Percentiles rank a stretch among this genome's conserved stretches.
These are phyloP conservation scores for Cordyceps fumosorosea DNA, from an alignment of 2,329 filamentous ascomycete genomes.

Conservation along the genomic window DNA sequence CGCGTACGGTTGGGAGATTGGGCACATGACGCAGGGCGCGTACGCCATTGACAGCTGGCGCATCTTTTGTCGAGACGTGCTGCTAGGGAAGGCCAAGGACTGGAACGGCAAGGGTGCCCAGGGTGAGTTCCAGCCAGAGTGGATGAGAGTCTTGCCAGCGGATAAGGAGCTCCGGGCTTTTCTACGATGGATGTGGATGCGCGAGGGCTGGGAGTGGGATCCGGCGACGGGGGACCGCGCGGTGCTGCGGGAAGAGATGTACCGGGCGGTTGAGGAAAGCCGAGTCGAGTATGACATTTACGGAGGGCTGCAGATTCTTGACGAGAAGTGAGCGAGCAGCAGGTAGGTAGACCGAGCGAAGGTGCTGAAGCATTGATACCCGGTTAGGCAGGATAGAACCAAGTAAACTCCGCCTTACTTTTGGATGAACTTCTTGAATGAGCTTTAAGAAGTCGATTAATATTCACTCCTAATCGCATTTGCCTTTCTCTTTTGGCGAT, in stretches of 20 bases:
- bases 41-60: constrained; percentile 89
- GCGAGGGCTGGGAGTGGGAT: constrained; percentile 79
- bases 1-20: constrained; percentile 69
- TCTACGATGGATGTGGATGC: constrained; percentile 86
- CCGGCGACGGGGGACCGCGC: constrained; percentile 58
- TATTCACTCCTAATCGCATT: too few species aligned
- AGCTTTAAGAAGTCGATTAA: too few species aligned
- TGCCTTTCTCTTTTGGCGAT: too few species aligned
- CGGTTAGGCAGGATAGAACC: too few species aligned
- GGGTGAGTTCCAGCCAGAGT: constrained; percentile 69
- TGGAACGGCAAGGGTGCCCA: constrained; percentile 55
- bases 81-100: constrained; percentile 59
- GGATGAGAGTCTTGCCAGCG: constrained; percentile 75
- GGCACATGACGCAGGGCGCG: constrained; percentile 71
- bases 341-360: background rate
- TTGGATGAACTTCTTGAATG: too few species aligned
- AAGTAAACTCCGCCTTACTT: too few species aligned
- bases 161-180: constrained; percentile 90
- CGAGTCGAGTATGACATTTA: constrained; percentile 49
- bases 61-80: constrained; percentile 80
- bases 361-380: too few species aligned
- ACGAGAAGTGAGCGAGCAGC: constrained; percentile 5
- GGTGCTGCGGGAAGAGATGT: constrained; percentile 45
- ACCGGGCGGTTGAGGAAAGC: constrained; percentile 49
- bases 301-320: constrained; percentile 40